phyloP scores from a whole-genome alignment of 768 basidiomycete species.

The Polyporus arcularius region DNA sequence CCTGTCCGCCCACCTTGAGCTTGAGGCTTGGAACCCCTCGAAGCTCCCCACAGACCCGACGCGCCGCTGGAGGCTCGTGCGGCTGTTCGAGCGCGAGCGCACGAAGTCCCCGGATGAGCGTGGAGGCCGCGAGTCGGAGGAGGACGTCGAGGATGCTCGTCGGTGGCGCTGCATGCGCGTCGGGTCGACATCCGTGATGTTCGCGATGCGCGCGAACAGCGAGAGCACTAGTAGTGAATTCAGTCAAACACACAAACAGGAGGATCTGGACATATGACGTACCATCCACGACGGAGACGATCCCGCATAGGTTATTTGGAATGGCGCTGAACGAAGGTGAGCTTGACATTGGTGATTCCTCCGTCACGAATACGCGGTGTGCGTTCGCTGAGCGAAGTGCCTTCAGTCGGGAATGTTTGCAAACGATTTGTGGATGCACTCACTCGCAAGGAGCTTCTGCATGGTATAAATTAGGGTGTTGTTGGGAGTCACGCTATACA shows the following conservation, averaged over 20 bases:
- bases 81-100: conserved; percentile 46
- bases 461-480: conserved; percentile 70
- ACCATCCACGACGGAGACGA: conserved; percentile 87
- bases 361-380: conserved; percentile 77
- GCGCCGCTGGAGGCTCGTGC: conserved; percentile 35
- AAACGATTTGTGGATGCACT: conserved; percentile 29
- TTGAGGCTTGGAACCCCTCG: conserved; percentile 12
- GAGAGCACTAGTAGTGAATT: no score
- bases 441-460: conserved; percentile 82
- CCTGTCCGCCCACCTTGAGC: conserved; percentile 13
- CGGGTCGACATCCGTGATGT: conserved; percentile 75
- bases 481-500: conserved; percentile 71
- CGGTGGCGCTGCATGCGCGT: conserved; percentile 78
- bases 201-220: conserved; percentile 73
- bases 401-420: not conserved
- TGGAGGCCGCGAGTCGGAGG: conserved; percentile 37
- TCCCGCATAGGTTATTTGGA: conserved; percentile 60
- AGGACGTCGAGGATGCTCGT: conserved; percentile 71
- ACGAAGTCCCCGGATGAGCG: not conserved
- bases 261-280: not conserved
- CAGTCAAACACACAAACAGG: no score
- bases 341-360: conserved; percentile 52
- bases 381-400: conserved; percentile 56
- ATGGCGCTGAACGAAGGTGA: conserved; percentile 47
- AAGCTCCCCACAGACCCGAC: conserved; percentile 17